Conservation (phyloP, 352 stramenopile species). For the Globisporangium uncinulatum region DNA sequence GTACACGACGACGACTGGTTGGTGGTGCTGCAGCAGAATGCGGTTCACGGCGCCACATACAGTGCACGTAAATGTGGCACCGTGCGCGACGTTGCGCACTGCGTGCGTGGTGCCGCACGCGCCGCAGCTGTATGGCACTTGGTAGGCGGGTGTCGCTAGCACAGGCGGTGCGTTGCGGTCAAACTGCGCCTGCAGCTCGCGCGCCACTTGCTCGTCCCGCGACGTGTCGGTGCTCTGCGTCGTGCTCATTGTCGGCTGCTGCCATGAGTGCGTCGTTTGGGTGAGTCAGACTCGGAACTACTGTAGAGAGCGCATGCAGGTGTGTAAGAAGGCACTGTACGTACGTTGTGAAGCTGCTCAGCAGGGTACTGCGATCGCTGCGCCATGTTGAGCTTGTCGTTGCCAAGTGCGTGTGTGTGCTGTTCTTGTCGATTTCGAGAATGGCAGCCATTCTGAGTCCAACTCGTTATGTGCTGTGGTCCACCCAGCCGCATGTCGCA, state of each 20-base stretch:
- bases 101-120: conserved; percentile 53
- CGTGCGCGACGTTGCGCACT: conserved; percentile 51
- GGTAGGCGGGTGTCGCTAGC: conserved; percentile 30
- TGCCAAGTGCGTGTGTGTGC: neutral
- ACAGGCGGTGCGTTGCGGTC: conserved; percentile 29
- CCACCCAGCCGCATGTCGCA: neutral
- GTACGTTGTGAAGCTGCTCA: neutral
- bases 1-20: conserved; percentile 44
- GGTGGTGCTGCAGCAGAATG: conserved; percentile 40
- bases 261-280: too few relatives aligned
- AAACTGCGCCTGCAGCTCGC: conserved; percentile 47
- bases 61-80: conserved; percentile 53
- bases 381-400: neutral
- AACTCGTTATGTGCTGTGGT: neutral
- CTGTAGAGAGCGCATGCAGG: too few relatives aligned
- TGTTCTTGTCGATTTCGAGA: neutral
- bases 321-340: neutral
- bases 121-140: conserved; percentile 61
- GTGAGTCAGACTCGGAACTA: too few relatives aligned
- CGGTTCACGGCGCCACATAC: conserved; percentile 53
- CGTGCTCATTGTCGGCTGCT: neutral
- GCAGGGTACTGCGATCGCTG: neutral
- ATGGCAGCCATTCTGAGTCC: neutral
- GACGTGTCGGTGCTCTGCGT: conserved; percentile 18
- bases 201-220: conserved; percentile 45